These are phyloP conservation scores for Pleurotus tuoliensis DNA, from an alignment of 768 basidiomycete species.

Conservation along the genomic window DNA sequence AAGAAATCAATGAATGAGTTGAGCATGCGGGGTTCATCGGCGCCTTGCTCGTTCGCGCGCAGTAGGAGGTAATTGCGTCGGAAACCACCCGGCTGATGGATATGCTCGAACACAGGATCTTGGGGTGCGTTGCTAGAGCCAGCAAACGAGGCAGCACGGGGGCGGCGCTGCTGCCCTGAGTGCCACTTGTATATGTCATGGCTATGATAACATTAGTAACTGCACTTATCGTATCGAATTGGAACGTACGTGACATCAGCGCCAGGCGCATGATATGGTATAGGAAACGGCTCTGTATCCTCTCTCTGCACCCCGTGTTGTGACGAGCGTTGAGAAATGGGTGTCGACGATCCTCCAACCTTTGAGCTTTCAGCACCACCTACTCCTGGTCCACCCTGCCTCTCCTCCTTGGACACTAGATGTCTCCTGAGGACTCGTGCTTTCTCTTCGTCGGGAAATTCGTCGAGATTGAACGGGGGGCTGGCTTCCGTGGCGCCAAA, in stretches of 20 bases:
- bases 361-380: neutral
- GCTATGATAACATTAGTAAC: conserved; percentile 29
- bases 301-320: conserved; percentile 32
- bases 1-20: conserved; percentile 95
- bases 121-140: conserved; percentile 45
- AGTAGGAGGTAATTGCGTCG: conserved; percentile 82
- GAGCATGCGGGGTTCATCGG: conserved; percentile 52
- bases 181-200: conserved; percentile 98
- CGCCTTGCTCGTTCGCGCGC: conserved; percentile 63
- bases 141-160: conserved; percentile 69
- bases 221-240: conserved; percentile 12
- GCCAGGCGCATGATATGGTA: conserved; percentile 82
- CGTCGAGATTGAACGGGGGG: conserved; percentile 44
- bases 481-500: conserved; percentile 24
- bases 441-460: conserved; percentile 79
- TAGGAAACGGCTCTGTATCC: conserved; percentile 73
- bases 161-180: conserved; percentile 63
- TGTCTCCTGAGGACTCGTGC: conserved; percentile 76
- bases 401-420: conserved; percentile 71
- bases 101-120: conserved; percentile 85
- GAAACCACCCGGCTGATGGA: conserved; percentile 95
- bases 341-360: conserved; percentile 1
- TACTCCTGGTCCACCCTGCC: conserved; percentile 22
- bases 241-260: conserved; percentile 87
- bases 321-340: neutral